A percentile compares a stretch with the other conserved stretches of the same genome.
Evolutionary conservation across 805 yeast species (phyloP).

Genomic region (Teunomyces cretensis): DNA sequence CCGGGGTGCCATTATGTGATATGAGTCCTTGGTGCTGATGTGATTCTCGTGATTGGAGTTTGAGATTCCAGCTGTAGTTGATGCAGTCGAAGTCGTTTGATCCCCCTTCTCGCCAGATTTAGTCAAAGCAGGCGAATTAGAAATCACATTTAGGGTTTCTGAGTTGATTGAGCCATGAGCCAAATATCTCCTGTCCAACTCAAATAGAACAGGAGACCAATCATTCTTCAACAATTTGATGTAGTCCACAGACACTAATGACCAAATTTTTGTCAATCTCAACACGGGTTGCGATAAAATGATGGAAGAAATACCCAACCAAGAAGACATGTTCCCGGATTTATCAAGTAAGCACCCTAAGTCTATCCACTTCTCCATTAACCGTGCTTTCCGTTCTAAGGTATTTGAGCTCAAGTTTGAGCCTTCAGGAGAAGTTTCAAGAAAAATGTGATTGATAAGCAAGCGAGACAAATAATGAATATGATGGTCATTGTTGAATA

Average conservation of each 20-base stretch:
- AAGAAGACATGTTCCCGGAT: constrained; percentile 88
- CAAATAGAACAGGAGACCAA: constrained; percentile 93
- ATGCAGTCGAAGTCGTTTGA: neutral
- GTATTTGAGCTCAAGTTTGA: constrained; percentile 9
- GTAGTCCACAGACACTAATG: constrained; percentile 57
- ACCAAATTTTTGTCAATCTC: constrained; percentile 75
- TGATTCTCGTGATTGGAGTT: constrained; percentile 18
- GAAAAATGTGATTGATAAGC: constrained; percentile 66
- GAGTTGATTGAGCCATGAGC: constrained; percentile 26
- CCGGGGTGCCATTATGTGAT: constrained; percentile 80
- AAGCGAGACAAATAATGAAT: constrained; percentile 79
- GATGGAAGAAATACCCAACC: constrained; percentile 86
- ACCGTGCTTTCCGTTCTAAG: constrained; percentile 54
- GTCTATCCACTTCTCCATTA: constrained; percentile 80
- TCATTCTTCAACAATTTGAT: constrained; percentile 66
- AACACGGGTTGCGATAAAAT: constrained; percentile 81
- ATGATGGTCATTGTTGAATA: constrained; percentile 64
- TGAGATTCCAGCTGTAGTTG: neutral
- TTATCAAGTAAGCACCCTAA: constrained; percentile 76
- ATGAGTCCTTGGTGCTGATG: constrained; percentile 45
- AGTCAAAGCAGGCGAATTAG: constrained; percentile 6
- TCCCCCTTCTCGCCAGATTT: constrained; percentile 2
- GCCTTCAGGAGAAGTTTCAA: constrained; percentile 34
- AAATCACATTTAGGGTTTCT: constrained; percentile 5
- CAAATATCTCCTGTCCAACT: constrained; percentile 74